Percentiles rank a stretch among this genome's conserved stretches.
These are phyloP conservation scores for Mariannaea elegans DNA, from an alignment of 2,329 filamentous ascomycete genomes.

Conservation along the genomic window DNA sequence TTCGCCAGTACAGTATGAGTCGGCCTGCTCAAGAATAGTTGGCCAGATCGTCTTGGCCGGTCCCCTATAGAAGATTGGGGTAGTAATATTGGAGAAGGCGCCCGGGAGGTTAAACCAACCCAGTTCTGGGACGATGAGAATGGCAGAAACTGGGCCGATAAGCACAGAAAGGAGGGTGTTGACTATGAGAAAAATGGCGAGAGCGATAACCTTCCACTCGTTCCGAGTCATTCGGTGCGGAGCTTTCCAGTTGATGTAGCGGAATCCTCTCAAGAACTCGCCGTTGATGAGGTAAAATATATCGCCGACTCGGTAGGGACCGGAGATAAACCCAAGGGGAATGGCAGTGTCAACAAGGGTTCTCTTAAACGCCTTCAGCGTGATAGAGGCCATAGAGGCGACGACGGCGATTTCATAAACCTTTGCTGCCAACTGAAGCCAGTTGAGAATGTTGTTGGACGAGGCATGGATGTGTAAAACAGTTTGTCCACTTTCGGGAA, in stretches of 20 bases:
- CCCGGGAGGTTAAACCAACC: background rate
- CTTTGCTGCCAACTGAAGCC: constrained; percentile 11
- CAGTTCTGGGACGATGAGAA: constrained; percentile 1
- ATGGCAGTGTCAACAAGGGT: background rate
- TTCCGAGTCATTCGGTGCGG: background rate
- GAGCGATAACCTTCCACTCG: background rate
- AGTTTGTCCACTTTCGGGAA: background rate
- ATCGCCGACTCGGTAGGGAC: constrained; percentile 4
- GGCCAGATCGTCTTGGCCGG: background rate
- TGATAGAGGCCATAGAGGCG: background rate
- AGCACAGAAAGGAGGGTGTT: background rate
- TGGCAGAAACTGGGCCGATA: constrained; percentile 11
- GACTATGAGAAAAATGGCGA: background rate
- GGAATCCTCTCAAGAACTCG: background rate
- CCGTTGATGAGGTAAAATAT: background rate
- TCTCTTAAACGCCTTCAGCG: background rate
- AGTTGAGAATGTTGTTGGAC: constrained; percentile 6
- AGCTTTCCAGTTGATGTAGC: too few species aligned
- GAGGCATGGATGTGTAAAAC: background rate
- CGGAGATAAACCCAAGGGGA: constrained; percentile 4
- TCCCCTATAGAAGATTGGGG: background rate
- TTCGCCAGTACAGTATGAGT: background rate
- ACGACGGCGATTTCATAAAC: constrained; percentile 11
- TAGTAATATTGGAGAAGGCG: background rate
- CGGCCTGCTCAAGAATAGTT: background rate